Conservation (phyloP, 1,284 basidiomycete genomes). For the Mycena citricolor region DNA sequence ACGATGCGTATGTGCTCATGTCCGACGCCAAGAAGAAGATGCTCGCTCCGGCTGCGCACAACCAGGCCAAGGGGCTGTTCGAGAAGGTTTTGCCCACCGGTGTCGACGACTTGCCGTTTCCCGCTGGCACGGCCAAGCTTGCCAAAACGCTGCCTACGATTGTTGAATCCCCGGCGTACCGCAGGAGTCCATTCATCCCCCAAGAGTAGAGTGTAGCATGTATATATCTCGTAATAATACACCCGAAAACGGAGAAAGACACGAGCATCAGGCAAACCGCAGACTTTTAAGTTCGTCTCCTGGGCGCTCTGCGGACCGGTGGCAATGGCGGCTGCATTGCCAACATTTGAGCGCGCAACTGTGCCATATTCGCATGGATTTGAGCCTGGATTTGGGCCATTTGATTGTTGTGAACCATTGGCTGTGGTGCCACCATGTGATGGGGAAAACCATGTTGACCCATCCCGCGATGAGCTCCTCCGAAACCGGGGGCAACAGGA, state of each 20-base stretch:
- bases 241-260: no score
- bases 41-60: constrained; percentile 55
- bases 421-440: no score
- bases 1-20: constrained; percentile 73
- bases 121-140: constrained; percentile 83
- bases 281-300: no score
- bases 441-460: no score
- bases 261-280: no score
- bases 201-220: no score
- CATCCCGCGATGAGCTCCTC: no score
- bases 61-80: constrained; percentile 74
- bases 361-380: no score
- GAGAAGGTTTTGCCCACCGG: constrained; percentile 84
- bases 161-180: constrained; percentile 67
- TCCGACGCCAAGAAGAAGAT: constrained; percentile 88
- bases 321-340: no score
- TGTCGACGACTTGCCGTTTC: constrained; percentile 85
- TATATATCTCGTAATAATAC: no score
- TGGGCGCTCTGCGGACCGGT: no score
- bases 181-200: constrained; percentile 75
- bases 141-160: constrained; percentile 64
- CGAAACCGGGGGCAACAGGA: not conserved
- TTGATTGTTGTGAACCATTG: not conserved
- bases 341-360: no score
- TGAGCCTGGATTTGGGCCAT: constrained; percentile 4